Evolutionary conservation across 1,284 basidiomycete genomes (phyloP).

Genomic region (Meripilus lineatus): DNA sequence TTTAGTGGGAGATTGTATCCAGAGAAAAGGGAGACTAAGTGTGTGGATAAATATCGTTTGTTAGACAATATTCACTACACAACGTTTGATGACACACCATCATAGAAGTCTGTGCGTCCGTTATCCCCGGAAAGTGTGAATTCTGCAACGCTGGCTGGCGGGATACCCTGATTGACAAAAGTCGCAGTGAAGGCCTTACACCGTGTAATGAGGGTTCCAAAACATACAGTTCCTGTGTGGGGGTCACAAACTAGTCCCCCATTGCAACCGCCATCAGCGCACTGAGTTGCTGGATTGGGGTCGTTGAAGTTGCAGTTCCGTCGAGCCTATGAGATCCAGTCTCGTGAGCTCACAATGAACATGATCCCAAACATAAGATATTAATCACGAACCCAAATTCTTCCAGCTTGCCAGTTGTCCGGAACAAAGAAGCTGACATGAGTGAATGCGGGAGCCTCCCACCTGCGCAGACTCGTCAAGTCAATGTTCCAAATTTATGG

Average conservation of each 20-base stretch:
- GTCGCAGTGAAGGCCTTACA: slow-evolving; percentile 3
- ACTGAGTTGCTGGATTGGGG: slow-evolving; percentile 35
- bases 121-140: slow-evolving; percentile 33
- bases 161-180: slow-evolving; percentile 27
- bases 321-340: slow-evolving; percentile 28
- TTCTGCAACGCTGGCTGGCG: slow-evolving; percentile 40
- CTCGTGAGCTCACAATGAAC: background rate
- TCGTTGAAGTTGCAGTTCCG: slow-evolving; percentile 39
- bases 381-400: slow-evolving; percentile 36
- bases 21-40: slow-evolving; percentile 34
- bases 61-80: too few species aligned
- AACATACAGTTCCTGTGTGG: slow-evolving; percentile 30
- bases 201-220: background rate
- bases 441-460: slow-evolving; percentile 28
- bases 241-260: slow-evolving; percentile 42
- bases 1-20: slow-evolving; percentile 38
- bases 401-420: slow-evolving; percentile 34
- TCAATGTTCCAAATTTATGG: background rate
- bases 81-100: slow-evolving; percentile 24
- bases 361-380: background rate
- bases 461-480: slow-evolving; percentile 15
- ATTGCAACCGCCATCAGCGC: slow-evolving; percentile 40
- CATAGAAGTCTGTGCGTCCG: slow-evolving; percentile 35
- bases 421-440: slow-evolving; percentile 31
- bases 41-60: background rate